Evolutionary conservation across 176 grass and related monocot genomes (phyloP), one percentile per base, ranked within the genome.

Genomic region (Aegilops speltoides): DNA sequence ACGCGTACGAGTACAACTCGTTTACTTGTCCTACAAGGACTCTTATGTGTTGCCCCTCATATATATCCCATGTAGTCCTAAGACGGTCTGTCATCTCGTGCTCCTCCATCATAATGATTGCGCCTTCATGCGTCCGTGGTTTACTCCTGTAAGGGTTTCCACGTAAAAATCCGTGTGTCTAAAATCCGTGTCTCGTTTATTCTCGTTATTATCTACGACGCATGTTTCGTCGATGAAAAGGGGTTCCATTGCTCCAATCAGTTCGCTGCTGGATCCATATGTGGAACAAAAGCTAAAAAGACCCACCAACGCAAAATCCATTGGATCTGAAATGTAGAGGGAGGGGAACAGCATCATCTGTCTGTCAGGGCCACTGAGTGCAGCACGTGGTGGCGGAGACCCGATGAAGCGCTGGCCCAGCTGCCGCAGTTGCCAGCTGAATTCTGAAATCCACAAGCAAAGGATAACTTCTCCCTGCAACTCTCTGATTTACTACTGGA

Each of bases 301-400:
- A 17, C 14, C 72, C 23, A 75, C 16, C 9, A 75, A 48, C 16
- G 72, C 72, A 50, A 75, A 24, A 76, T 76, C 17, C 22, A 75
- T 65, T 75, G 68, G 76, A 85, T 80, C 87, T 74, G 64, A 73
- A 68, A 77, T 34, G 75, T 16, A 45, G 38, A 24, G 2, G 38
- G 38, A 45, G 38, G 70, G 70, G 70, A 73, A 73, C 70, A 73
- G n/a, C 72, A 75, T 48, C 50, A 59, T 15, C 43, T 41, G 59
- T 81, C 69, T 85, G 71, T 34, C 61, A 45, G 74, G 45, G n/a
- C 41, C 84, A 78, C 84, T 68, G 63, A 33, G 65, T 32, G 40
- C 65, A 84, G 43, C 89, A 91, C 61, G 81, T 87, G 81, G 80
- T 33, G 20, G 63, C 54, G 29, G 77, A 69, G 23, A 7, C 65